These are phyloP conservation scores for Asterophora lycoperdoides DNA, from an alignment of 768 basidiomycete genomes.

Conservation along the genomic window DNA sequence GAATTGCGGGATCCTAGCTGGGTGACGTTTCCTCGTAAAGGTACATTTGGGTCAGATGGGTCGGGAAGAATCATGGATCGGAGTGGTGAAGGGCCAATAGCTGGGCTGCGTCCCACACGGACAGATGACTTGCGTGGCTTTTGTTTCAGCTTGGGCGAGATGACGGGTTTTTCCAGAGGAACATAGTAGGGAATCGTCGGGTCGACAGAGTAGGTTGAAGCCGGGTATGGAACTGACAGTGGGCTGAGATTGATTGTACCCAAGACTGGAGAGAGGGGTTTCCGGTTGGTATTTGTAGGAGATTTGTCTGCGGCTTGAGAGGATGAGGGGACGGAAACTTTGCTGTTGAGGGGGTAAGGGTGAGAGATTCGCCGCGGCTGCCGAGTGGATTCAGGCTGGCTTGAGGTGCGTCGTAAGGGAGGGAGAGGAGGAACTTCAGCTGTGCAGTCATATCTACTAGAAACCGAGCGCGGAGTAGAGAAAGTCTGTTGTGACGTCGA, in stretches of 20 bases:
- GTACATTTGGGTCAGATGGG: slow-evolving; percentile 16
- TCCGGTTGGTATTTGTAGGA: background rate
- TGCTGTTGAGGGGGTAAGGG: slow-evolving; percentile 24
- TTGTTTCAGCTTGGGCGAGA: slow-evolving; percentile 10
- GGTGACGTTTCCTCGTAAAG: slow-evolving; percentile 2
- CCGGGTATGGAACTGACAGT: slow-evolving; percentile 4
- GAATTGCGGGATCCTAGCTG: slow-evolving; percentile 2
- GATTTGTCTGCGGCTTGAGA: slow-evolving; percentile 4
- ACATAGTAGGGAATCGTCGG: background rate
- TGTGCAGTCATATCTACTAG: background rate
- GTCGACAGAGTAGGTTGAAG: background rate
- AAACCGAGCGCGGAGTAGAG: slow-evolving; percentile 2
- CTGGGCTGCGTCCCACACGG: slow-evolving; percentile 33
- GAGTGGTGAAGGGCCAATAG: slow-evolving; percentile 43
- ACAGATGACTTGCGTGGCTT: slow-evolving; percentile 16
- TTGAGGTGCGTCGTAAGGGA: background rate
- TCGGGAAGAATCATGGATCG: slow-evolving; percentile 41
- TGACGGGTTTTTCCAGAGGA: background rate
- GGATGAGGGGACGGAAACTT: slow-evolving; percentile 4
- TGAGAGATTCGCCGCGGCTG: slow-evolving; percentile 22
- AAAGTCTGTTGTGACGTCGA: background rate
- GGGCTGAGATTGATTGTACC: slow-evolving; percentile 8
- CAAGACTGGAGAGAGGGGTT: slow-evolving; percentile 8
- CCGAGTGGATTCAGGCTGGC: background rate
- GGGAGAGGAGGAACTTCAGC: background rate